A percentile compares a stretch with the other conserved stretches of the same genome.
phyloP scores from a whole-genome alignment of 2,329 filamentous ascomycete genomes.

The Sclerotinia spermophila region DNA sequence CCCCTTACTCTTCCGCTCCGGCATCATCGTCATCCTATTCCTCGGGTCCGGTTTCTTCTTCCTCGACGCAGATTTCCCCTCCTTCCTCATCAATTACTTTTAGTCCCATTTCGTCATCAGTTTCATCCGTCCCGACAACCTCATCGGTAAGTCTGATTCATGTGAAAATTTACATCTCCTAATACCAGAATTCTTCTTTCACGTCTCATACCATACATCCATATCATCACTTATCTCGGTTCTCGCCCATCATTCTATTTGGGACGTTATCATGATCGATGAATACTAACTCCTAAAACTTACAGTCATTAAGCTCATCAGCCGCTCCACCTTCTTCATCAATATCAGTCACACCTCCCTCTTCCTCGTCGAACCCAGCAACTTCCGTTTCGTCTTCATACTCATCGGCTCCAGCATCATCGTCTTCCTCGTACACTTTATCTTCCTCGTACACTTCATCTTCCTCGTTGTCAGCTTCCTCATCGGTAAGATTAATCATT shows the following conservation, averaged over 20 bases:
- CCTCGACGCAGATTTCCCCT: not conserved
- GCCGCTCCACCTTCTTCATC: not conserved
- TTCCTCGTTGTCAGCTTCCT: not conserved
- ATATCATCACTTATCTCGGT: no score
- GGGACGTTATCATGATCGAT: not conserved
- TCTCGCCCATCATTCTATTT: no score
- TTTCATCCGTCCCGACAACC: not conserved
- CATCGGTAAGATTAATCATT: not conserved
- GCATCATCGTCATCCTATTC: not conserved
- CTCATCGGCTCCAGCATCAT: not conserved
- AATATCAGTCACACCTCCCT: not conserved
- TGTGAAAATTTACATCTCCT: no score
- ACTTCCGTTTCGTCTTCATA: not conserved
- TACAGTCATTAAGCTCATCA: not conserved
- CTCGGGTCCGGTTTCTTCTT: not conserved
- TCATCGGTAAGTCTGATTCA: not conserved
- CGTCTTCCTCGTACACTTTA: not conserved
- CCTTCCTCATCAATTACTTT: no score
- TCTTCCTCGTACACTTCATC: not conserved
- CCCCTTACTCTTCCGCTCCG: not conserved
- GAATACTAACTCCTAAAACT: not conserved
- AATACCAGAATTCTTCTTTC: no score
- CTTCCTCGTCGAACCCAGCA: not conserved
- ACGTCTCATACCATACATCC: no score
- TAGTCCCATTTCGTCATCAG: not conserved